Percentiles rank a stretch among this genome's conserved stretches.
These are phyloP conservation scores for Oryza officinalis DNA, from an alignment of 176 grass and related monocot genomes.

Conservation along the genomic window DNA sequence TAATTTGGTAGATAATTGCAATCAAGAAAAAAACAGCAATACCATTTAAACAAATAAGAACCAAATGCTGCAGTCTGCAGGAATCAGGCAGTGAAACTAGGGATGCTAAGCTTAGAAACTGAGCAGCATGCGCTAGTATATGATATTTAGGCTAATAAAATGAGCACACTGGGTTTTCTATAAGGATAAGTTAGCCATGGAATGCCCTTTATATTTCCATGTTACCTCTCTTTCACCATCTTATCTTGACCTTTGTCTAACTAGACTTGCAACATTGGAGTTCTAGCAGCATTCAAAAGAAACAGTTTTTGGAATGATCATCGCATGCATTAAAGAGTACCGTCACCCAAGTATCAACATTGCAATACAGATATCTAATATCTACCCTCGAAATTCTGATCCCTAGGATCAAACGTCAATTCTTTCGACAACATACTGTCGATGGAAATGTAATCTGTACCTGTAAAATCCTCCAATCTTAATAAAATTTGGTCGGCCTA, in stretches of 20 bases:
- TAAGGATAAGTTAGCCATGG: background rate
- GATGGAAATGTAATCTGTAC: too few species aligned
- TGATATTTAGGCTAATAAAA: background rate
- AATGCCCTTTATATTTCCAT: background rate
- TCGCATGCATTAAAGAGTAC: background rate
- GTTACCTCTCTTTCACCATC: slow-evolving; percentile 1
- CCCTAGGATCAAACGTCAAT: too few species aligned
- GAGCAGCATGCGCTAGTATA: background rate
- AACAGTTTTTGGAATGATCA: background rate
- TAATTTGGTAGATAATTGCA: background rate
- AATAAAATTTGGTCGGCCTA: too few species aligned
- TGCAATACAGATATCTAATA: background rate
- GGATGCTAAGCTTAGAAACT: slow-evolving; percentile 3
- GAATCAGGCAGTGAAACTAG: background rate
- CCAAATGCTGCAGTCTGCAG: background rate
- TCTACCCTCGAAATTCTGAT: background rate
- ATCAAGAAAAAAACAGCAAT: background rate
- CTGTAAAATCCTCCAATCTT: too few species aligned
- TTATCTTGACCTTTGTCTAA: background rate
- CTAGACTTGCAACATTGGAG: background rate
- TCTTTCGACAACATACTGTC: too few species aligned
- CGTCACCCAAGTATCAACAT: background rate
- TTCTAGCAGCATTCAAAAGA: background rate
- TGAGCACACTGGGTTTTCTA: background rate
- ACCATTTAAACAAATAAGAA: slow-evolving; percentile 6